phyloP scores from a whole-genome alignment of 768 basidiomycete species.

The Rhodosporidiobolus odoratus region DNA sequence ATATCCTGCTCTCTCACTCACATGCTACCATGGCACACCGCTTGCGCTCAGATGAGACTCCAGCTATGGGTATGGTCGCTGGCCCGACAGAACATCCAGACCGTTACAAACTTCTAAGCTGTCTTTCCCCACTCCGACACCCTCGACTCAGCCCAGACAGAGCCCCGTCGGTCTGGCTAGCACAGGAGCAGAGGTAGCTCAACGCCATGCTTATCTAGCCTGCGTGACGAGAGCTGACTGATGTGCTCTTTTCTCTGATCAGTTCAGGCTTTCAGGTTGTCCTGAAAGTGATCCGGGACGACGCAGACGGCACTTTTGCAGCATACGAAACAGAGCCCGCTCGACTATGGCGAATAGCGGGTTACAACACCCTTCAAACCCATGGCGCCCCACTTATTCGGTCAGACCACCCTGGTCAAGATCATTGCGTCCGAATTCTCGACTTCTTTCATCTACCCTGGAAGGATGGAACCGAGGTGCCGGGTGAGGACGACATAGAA shows the following conservation, averaged over 20 bases:
- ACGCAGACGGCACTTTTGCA: too few relatives aligned
- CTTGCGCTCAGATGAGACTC: too few relatives aligned
- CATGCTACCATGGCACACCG: too few relatives aligned
- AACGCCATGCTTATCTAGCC: background rate
- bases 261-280: too few relatives aligned
- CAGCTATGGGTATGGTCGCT: background rate
- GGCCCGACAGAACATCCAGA: background rate
- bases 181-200: background rate
- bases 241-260: too few relatives aligned
- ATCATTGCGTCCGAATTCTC: background rate
- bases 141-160: background rate
- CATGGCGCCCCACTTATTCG: background rate
- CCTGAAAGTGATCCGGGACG: too few relatives aligned
- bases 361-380: background rate
- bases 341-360: background rate
- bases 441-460: background rate
- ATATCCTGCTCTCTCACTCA: background rate
- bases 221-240: too few relatives aligned
- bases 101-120: background rate
- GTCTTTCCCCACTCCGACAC: background rate
- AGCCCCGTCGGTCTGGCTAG: background rate
- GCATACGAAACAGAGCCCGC: background rate
- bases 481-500: background rate
- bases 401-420: background rate
- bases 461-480: background rate